Percentiles rank a stretch among this genome's conserved stretches.
These are phyloP conservation scores for Hypoxylon crocopeplum DNA, from an alignment of 495 filamentous ascomycete species.

Conservation along the genomic window DNA sequence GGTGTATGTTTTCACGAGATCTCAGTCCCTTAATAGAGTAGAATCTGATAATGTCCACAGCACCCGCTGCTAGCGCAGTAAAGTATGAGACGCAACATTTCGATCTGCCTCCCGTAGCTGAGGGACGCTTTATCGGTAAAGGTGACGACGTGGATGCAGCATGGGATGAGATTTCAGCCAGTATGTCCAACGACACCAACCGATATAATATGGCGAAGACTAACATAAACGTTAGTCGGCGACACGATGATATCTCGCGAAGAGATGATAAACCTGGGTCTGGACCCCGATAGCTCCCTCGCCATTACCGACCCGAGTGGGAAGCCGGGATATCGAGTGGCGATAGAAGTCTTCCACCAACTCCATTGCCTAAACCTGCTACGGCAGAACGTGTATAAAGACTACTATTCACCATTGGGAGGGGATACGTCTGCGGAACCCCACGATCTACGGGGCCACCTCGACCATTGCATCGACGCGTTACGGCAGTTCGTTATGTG, in stretches of 20 bases:
- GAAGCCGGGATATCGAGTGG: slow-evolving; percentile 57
- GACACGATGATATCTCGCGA: slow-evolving; percentile 60
- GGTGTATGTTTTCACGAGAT: slow-evolving; percentile 36
- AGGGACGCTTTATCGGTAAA: slow-evolving; percentile 51
- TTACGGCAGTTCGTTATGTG: slow-evolving; percentile 59
- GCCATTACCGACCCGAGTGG: slow-evolving; percentile 57
- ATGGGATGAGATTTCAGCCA: slow-evolving; percentile 54
- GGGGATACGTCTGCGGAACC: slow-evolving; percentile 43
- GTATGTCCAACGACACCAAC: slow-evolving; percentile 34
- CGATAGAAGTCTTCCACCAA: slow-evolving; percentile 64
- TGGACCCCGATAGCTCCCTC: slow-evolving; percentile 51
- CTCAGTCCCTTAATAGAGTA: neutral
- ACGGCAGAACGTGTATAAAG: slow-evolving; percentile 56
- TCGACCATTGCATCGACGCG: slow-evolving; percentile 60
- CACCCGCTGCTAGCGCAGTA: slow-evolving; percentile 53
- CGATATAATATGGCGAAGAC: neutral
- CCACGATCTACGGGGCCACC: slow-evolving; percentile 42
- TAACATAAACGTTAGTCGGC: slow-evolving; percentile 40
- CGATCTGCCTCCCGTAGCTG: slow-evolving; percentile 47
- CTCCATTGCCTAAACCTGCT: slow-evolving; percentile 61
- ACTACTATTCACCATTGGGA: slow-evolving; percentile 54
- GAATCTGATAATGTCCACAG: slow-evolving; percentile 39
- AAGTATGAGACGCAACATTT: slow-evolving; percentile 54
- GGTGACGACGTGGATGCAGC: slow-evolving; percentile 52
- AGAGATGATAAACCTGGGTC: slow-evolving; percentile 54